phyloP scores from a whole-genome alignment of 2,329 filamentous ascomycete species.

The Colletotrichum magnum region DNA sequence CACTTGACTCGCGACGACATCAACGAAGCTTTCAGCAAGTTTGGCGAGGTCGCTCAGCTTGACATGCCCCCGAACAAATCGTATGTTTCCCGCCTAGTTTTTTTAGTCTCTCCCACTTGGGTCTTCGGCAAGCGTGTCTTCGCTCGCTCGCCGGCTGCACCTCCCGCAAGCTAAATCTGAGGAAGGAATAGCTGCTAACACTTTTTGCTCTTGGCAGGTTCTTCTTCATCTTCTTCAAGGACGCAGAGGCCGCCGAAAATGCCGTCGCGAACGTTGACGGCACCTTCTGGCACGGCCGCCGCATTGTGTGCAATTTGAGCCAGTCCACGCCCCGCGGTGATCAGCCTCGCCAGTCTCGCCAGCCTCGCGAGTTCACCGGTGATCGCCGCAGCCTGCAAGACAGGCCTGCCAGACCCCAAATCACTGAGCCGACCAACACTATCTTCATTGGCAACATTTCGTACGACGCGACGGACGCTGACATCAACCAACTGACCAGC shows the following conservation, averaged over 20 bases:
- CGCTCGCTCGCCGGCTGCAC: too few species aligned
- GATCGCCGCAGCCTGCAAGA: background rate
- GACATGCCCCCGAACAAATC: constrained; percentile 16
- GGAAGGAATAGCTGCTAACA: background rate
- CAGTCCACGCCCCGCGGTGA: constrained; percentile 3
- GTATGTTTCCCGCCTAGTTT: constrained; percentile 6
- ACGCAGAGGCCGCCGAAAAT: constrained; percentile 1
- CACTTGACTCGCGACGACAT: constrained; percentile 75
- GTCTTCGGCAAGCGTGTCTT: too few species aligned
- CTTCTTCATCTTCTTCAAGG: constrained; percentile 34
- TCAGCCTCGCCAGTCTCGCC: too few species aligned
- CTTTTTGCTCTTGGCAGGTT: constrained; percentile 9
- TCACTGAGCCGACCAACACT: constrained; percentile 53
- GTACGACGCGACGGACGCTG: constrained; percentile 86
- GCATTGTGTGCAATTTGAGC: constrained; percentile 23
- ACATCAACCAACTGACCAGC: constrained; percentile 84
- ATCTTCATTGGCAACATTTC: constrained; percentile 90
- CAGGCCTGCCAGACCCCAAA: too few species aligned
- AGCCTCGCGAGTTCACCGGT: background rate
- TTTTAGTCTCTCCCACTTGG: too few species aligned
- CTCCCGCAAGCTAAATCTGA: too few species aligned
- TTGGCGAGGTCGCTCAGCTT: constrained; percentile 46
- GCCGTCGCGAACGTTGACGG: constrained; percentile 37
- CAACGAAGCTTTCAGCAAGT: constrained; percentile 68
- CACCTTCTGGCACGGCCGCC: constrained; percentile 42